A percentile compares a stretch with the other conserved stretches of the same genome.
phyloP scores from a whole-genome alignment of 441 rosid genomes.

The Eruca vesicaria region DNA sequence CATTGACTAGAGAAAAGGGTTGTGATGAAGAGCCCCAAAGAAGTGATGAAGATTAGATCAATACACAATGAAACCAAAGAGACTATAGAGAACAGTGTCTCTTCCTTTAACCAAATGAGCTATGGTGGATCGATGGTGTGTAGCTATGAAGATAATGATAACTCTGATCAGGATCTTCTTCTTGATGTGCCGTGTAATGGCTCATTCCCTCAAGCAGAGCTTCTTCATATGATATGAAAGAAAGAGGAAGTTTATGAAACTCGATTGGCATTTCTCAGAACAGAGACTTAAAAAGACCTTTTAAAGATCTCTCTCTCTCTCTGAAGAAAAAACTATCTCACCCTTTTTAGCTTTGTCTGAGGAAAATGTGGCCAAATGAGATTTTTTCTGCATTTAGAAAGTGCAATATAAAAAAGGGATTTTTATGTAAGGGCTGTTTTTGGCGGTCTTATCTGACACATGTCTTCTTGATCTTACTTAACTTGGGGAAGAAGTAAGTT shows the following conservation, averaged over 20 bases:
- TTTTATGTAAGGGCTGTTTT: constrained; percentile 2
- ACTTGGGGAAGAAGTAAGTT: not conserved
- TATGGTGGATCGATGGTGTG: constrained; percentile 62
- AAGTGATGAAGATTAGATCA: constrained; percentile 45
- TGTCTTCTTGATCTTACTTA: constrained; percentile 1
- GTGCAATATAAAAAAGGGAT: not conserved
- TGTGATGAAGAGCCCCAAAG: constrained; percentile 62
- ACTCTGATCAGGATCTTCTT: constrained; percentile 73
- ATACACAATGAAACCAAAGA: constrained; percentile 49
- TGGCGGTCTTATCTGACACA: constrained; percentile 7
- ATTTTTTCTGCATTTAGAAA: constrained; percentile 1
- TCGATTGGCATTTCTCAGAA: constrained; percentile 30
- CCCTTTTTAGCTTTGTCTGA: not conserved
- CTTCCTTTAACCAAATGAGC: constrained; percentile 78
- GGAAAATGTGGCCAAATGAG: constrained; percentile 25
- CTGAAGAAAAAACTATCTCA: constrained; percentile 16
- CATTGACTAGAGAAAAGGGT: constrained; percentile 52
- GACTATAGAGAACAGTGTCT: constrained; percentile 50
- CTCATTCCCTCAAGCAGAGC: constrained; percentile 93
- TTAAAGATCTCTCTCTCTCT: not conserved
- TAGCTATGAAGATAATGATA: constrained; percentile 61
- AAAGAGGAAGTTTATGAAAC: constrained; percentile 3
- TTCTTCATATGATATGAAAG: constrained; percentile 50
- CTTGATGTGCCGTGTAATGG: constrained; percentile 78
- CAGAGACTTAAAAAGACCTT: not conserved